Conservation (phyloP, 768 basidiomycete genomes). For the Nidularia pulvinata region DNA sequence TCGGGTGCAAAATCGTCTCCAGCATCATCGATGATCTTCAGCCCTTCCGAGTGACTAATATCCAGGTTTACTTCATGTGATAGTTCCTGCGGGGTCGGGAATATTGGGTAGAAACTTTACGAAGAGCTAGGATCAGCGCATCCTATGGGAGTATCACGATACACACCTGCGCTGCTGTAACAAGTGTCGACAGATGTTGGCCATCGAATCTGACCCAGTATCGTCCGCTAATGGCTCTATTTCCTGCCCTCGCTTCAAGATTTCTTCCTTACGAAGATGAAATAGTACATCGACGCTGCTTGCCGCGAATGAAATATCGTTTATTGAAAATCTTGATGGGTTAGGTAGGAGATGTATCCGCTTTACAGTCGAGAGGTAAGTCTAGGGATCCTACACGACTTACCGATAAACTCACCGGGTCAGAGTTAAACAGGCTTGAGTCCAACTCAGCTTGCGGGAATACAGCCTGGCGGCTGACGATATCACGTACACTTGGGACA, state of each 20-base stretch:
- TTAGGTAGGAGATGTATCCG: constrained; percentile 83
- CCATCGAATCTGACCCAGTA: constrained; percentile 72
- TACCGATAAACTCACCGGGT: constrained; percentile 48
- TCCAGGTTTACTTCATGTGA: constrained; percentile 88
- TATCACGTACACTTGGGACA: constrained; percentile 81
- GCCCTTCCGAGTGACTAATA: constrained; percentile 66
- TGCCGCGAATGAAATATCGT: constrained; percentile 76
- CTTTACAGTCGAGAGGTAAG: constrained; percentile 35
- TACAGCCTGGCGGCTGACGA: constrained; percentile 76
- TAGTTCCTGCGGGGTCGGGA: constrained; percentile 79
- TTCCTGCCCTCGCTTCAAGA: constrained; percentile 66
- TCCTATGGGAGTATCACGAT: no score
- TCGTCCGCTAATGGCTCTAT: constrained; percentile 46
- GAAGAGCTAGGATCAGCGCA: no score
- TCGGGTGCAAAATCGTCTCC: constrained; percentile 66
- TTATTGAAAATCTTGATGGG: constrained; percentile 83
- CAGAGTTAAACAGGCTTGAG: constrained; percentile 33
- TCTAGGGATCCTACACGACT: not conserved
- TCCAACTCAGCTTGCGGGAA: constrained; percentile 80
- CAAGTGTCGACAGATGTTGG: constrained; percentile 75
- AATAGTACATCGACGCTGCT: constrained; percentile 90
- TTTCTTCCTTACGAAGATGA: constrained; percentile 86
- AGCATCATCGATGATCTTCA: constrained; percentile 32
- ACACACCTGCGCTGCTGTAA: constrained; percentile 90
- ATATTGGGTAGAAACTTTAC: constrained; percentile 94